Base-by-base conservation (phyloP, 768 basidiomycete genomes). In the Tulasnella sp. region DNA sequence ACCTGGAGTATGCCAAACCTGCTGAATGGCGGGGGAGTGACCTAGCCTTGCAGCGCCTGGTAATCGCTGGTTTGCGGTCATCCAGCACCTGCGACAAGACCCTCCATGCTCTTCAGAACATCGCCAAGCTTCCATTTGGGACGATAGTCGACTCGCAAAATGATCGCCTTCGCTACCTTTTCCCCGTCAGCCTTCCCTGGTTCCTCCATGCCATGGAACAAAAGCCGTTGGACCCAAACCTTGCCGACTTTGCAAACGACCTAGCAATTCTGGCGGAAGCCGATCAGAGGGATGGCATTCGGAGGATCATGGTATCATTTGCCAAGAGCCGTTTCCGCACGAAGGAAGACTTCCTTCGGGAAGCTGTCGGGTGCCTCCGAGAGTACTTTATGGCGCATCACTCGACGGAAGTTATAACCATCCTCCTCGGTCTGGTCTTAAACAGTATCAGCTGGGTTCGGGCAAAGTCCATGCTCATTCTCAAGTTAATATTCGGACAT, bases 271-370 rank as follows among this genome's bases (percentile, higher is more conserved):
- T 97, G 22, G 96, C 96, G 2, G 88, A 89, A 52, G 82, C 84
- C 69, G 91, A 94, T 79, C 90, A 89, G 36, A 87, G 90, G 37
- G 86, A 88, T n/a, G 92, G 91, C 80, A 93, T 97, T 79, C 87
- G 89, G 73, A 91, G 93, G 69, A 92, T 98, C 80, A 93, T 97
- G 91, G 90, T 86, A 4, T 95, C 93, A 3, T 96, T 96, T 79
- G 89, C 92, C 75, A 93, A 93, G 82, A 86, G 87, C 29, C 91
- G 93, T 71, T 97, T 98, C 86, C 87, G 96, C 69, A 94, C 94
- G 1, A 91, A 91, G 80, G 96, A 98, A 72, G 96, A 97, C 83
- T 97, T 97, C 84, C 87, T 97, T 77, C 90, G 94, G 5, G 94
- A 97, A 81, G 94, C 93, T 0, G 90, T 94, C 29, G 86, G 89